A percentile compares a stretch with the other conserved stretches of the same genome.
Conservation (phyloP, 2,329 filamentous ascomycete genomes). For the Aspergillus quadricinctus region DNA sequence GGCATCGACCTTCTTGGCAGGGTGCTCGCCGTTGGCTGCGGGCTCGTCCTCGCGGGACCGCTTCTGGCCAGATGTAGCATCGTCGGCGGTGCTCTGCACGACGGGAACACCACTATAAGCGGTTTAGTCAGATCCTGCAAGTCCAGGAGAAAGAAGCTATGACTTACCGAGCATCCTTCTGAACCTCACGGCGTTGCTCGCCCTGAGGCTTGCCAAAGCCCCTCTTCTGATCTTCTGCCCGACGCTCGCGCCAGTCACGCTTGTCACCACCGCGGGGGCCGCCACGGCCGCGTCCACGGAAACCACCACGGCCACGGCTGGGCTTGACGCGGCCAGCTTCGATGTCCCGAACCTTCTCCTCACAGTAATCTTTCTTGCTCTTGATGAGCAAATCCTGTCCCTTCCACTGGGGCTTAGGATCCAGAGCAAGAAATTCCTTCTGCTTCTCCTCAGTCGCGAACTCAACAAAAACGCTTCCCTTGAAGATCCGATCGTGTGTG, state of each 20-base stretch:
- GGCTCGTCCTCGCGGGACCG: conserved; percentile 41
- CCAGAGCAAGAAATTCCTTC: conserved; percentile 72
- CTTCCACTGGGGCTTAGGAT: conserved; percentile 81
- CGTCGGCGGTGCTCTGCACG: conserved; percentile 35
- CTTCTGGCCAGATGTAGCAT: conserved; percentile 38
- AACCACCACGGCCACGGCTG: conserved; percentile 36
- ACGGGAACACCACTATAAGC: conserved; percentile 40
- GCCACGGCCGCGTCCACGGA: conserved; percentile 44
- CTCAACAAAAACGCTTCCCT: conserved; percentile 94
- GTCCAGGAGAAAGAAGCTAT: not conserved
- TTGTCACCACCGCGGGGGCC: conserved; percentile 28
- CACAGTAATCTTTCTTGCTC: conserved; percentile 82
- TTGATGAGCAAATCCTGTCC: conserved; percentile 74
- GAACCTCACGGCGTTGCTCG: conserved; percentile 27
- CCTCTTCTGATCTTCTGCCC: conserved; percentile 41
- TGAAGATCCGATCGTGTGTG: conserved; percentile 68
- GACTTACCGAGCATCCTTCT: conserved; percentile 41
- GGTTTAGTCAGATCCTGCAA: conserved; percentile 11
- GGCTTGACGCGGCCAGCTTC: conserved; percentile 65
- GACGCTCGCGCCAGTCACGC: conserved; percentile 43
- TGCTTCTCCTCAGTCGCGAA: conserved; percentile 76
- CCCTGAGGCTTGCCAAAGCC: conserved; percentile 29
- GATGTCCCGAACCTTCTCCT: conserved; percentile 71
- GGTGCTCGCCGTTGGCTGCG: conserved; percentile 30
- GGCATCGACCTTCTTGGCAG: conserved; percentile 47